phyloP scores from a whole-genome alignment of 2,329 filamentous ascomycete genomes.

The Elsinoe arachidis region DNA sequence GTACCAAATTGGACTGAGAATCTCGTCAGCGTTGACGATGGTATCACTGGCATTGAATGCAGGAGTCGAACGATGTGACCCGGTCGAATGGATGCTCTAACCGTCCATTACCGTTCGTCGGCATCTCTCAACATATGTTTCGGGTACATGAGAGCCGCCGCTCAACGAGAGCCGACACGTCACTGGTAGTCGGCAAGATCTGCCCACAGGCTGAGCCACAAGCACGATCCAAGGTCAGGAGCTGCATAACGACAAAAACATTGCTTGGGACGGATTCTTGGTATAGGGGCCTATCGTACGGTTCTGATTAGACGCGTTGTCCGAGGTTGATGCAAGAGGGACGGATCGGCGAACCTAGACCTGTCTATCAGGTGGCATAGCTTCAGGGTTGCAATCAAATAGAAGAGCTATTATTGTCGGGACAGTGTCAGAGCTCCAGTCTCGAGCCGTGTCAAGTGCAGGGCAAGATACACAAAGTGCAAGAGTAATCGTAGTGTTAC shows the following conservation, averaged over 20 bases:
- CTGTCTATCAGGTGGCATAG: neutral
- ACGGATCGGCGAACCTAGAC: conserved; percentile 1
- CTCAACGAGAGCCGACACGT: neutral
- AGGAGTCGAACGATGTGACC: neutral
- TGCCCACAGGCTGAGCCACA: too few relatives aligned
- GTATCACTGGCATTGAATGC: neutral
- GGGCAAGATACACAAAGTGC: neutral
- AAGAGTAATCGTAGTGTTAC: conserved; percentile 3
- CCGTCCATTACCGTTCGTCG: neutral
- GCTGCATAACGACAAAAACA: neutral
- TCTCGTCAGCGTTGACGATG: neutral
- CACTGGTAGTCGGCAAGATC: neutral
- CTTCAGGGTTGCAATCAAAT: neutral
- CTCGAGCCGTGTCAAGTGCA: neutral
- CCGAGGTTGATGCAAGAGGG: neutral
- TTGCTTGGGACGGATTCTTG: neutral
- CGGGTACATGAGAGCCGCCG: neutral
- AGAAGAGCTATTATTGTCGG: neutral
- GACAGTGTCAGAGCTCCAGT: neutral
- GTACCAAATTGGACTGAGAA: neutral
- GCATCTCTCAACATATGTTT: neutral
- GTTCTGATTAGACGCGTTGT: neutral
- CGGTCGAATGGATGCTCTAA: neutral
- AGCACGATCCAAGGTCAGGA: neutral
- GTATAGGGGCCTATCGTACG: neutral